Evolutionary conservation across 257 asterid genomes (phyloP), one percentile per base, ranked within the genome.

Genomic region (Nicotiana noctiflora): DNA sequence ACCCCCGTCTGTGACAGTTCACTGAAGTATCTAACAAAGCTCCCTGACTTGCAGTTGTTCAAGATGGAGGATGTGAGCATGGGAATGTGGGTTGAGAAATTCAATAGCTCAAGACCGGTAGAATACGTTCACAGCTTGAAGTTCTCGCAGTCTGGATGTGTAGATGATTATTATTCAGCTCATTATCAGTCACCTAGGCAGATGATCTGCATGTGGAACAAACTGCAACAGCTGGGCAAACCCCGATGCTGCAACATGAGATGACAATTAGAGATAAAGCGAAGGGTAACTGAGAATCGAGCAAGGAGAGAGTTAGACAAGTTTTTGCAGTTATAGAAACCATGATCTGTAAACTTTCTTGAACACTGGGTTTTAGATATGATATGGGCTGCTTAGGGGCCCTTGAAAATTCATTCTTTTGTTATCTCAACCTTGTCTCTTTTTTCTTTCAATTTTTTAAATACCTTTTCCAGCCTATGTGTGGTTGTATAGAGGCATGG

Each of bases 31-130:
- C 49, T 79, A 21, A 21, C 25, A 23, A 1, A 6, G 6, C 68
- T 65, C 76, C 9, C 56, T 57, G 37, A 59, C 75, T 6, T 72
- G 84, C 93, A 95, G 99, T 80, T 93, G 84, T 93, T 94, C 79
- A 94, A 94, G 88, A 94, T 94, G 98, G 98, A 94, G 84, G 98
- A 94, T 19, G 98, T 94, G 49, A 93, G 98, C 85, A 89, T 94
- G 95, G 98, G 98, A 67, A 90, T 92, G 93, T 94, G 98, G 98
- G 97, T 94, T 21, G 94, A 89, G 87, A 89, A 92, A 66, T 89
- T 90, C 67, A 93, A 94, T 49, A 85, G 85, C 80, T 32, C 96
- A 37, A 87, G 72, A 62, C 83, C 88, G 2, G 98, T 94, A 19
- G 90, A 92, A 83, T 94, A 93, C 66, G 89, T 90, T 18, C 98